Percentiles rank a stretch among this genome's conserved stretches.
phyloP scores from a whole-genome alignment of 1,284 basidiomycete species.

The Papiliotrema laurentii region DNA sequence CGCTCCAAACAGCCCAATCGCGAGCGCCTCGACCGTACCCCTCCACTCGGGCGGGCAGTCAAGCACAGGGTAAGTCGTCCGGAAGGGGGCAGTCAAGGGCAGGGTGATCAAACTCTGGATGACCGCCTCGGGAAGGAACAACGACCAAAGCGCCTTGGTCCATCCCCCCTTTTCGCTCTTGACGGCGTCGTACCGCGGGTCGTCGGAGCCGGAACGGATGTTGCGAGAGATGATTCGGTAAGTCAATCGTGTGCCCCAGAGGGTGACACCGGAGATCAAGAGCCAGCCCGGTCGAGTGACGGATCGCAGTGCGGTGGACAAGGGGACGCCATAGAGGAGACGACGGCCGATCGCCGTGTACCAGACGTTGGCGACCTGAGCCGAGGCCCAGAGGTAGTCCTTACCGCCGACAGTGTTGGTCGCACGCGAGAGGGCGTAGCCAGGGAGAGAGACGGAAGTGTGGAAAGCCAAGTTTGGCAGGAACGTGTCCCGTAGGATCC shows the following conservation, averaged over 20 bases:
- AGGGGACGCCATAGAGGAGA: conserved; percentile 7
- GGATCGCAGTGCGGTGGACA: conserved; percentile 9
- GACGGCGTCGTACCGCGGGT: conserved; percentile 16
- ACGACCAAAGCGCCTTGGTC: background rate
- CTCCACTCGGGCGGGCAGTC: conserved; percentile 2
- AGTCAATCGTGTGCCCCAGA: conserved; percentile 20
- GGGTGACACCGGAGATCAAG: conserved; percentile 18
- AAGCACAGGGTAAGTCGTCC: conserved; percentile 5
- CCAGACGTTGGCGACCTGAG: conserved; percentile 19
- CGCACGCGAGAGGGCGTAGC: conserved; percentile 14
- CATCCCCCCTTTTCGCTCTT: conserved; percentile 9
- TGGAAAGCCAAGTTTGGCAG: conserved; percentile 21
- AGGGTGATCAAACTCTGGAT: conserved; percentile 23
- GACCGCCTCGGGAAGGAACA: conserved; percentile 17
- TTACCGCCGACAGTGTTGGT: conserved; percentile 13
- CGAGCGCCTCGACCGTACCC: conserved; percentile 8
- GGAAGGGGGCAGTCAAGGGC: conserved; percentile 22
- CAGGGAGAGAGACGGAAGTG: conserved; percentile 14
- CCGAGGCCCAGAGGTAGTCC: conserved; percentile 21
- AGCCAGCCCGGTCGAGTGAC: conserved; percentile 18
- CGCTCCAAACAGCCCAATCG: conserved; percentile 11
- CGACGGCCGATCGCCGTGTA: conserved; percentile 16
- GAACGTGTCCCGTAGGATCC: conserved; percentile 19
- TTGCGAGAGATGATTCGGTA: conserved; percentile 16
- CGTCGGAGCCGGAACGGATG: conserved; percentile 10